Percentiles rank a stretch among this genome's conserved stretches.
These are phyloP conservation scores for Hypoxylon trugodes DNA, from an alignment of 495 filamentous ascomycete species.

Conservation along the genomic window DNA sequence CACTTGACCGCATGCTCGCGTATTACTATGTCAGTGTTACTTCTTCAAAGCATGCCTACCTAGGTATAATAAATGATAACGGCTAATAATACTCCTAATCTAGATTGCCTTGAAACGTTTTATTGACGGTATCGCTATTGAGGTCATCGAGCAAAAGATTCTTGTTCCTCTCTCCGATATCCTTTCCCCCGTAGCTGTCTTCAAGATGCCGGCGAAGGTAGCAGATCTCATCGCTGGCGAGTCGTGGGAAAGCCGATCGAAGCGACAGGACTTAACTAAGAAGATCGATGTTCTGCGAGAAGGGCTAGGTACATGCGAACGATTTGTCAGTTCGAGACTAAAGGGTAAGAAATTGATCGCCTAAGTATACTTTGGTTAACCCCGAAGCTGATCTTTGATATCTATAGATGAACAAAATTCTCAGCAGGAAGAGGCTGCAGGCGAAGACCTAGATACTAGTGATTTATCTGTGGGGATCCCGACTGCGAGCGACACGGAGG, in stretches of 20 bases:
- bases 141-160: constrained; percentile 68
- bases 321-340: constrained; percentile 42
- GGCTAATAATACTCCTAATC: constrained; percentile 18
- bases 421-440: neutral
- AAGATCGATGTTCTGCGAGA: constrained; percentile 60
- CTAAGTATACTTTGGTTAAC: neutral
- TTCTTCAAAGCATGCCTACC: constrained; percentile 24
- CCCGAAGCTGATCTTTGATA: neutral
- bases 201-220: constrained; percentile 47
- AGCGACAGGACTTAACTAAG: constrained; percentile 60
- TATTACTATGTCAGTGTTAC: constrained; percentile 57
- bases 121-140: constrained; percentile 66
- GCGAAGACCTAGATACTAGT: constrained; percentile 10
- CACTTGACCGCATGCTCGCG: constrained; percentile 58
- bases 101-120: constrained; percentile 70
- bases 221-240: constrained; percentile 64
- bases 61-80: neutral
- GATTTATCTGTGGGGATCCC: no score
- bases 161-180: constrained; percentile 55
- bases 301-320: constrained; percentile 60
- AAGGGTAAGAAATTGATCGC: constrained; percentile 9
- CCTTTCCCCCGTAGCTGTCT: constrained; percentile 42
- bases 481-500: no score
- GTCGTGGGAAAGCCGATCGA: constrained; percentile 55
- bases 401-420: neutral